Evolutionary conservation across 2,329 filamentous ascomycete species (phyloP).

Genomic region (Podosphaera leucotricha): DNA sequence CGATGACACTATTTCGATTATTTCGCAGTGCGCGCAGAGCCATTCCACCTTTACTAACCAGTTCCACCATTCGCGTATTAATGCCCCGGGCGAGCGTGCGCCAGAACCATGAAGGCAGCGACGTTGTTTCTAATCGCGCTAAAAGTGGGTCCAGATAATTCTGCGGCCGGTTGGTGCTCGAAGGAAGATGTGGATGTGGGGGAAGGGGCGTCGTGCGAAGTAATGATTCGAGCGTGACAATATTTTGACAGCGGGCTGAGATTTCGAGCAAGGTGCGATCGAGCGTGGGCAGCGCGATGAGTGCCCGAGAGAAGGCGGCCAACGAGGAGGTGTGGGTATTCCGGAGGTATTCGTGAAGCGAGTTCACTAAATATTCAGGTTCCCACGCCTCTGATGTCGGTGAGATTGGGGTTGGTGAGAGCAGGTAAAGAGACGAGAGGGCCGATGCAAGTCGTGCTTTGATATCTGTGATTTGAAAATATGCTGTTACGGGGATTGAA

Average conservation of each 20-base stretch:
- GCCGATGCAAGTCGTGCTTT: slow-evolving; percentile 52
- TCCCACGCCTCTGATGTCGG: slow-evolving; percentile 24
- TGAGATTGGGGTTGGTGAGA: slow-evolving; percentile 42
- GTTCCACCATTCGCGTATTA: slow-evolving; percentile 57
- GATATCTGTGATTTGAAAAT: slow-evolving; percentile 46
- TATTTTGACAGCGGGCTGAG: slow-evolving; percentile 65
- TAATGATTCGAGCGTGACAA: slow-evolving; percentile 66
- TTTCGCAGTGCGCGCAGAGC: slow-evolving; percentile 57
- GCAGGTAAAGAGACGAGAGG: slow-evolving; percentile 51
- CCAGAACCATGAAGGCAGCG: slow-evolving; percentile 83
- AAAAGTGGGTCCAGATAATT: slow-evolving; percentile 51
- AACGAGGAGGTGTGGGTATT: slow-evolving; percentile 59
- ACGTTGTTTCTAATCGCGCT: slow-evolving; percentile 61
- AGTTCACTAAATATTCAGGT: slow-evolving; percentile 49
- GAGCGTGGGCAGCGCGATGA: slow-evolving; percentile 58
- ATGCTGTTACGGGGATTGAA: slow-evolving; percentile 43
- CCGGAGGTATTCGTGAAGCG: slow-evolving; percentile 62
- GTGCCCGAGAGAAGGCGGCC: slow-evolving; percentile 46
- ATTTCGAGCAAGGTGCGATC: slow-evolving; percentile 67
- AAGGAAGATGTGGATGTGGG: slow-evolving; percentile 37
- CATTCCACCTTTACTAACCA: slow-evolving; percentile 60
- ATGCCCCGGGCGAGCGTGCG: slow-evolving; percentile 61
- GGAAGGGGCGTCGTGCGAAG: slow-evolving; percentile 46
- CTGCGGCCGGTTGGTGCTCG: slow-evolving; percentile 10
- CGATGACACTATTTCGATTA: slow-evolving; percentile 50